Percentiles rank a stretch among this genome's conserved stretches.
Evolutionary conservation across 495 filamentous ascomycete genomes (phyloP).

Genomic region (Trichocladium uniseriatum): DNA sequence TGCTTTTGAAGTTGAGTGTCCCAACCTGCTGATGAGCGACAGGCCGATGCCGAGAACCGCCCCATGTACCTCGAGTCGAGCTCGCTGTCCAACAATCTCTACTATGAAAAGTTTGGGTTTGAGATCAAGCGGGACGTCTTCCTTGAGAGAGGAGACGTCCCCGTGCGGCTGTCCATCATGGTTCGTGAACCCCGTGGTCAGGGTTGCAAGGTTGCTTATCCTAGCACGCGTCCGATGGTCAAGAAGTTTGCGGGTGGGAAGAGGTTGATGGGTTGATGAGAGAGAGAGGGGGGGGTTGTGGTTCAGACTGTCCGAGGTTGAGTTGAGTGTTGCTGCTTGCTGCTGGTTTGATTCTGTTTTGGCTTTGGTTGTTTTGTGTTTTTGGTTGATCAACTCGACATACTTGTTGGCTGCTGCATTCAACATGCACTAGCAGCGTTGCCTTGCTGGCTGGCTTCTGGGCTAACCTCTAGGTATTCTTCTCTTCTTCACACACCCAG

Average conservation of each 20-base stretch:
- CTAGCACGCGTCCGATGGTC: constrained; percentile 11
- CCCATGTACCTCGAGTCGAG: constrained; percentile 70
- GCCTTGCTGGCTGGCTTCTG: not conserved
- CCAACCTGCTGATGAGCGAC: constrained; percentile 1
- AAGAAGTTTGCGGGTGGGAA: constrained; percentile 6
- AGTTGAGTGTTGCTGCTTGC: not conserved
- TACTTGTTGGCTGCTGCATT: constrained; percentile 5
- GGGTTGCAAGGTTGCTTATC: constrained; percentile 20
- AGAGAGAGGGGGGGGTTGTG: not conserved
- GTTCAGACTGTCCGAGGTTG: not conserved
- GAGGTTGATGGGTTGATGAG: not conserved
- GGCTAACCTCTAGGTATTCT: not conserved
- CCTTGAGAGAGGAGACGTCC: constrained; percentile 48
- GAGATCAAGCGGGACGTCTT: constrained; percentile 47
- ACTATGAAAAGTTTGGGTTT: constrained; percentile 67
- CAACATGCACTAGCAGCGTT: constrained; percentile 3
- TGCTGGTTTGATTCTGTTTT: not conserved
- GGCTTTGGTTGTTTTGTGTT: not conserved
- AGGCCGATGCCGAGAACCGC: constrained; percentile 57
- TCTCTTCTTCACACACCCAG: not conserved
- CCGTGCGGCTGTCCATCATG: constrained; percentile 68
- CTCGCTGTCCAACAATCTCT: constrained; percentile 51
- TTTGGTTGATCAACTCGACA: constrained; percentile 10
- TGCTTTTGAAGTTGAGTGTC: not conserved
- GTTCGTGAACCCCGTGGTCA: constrained; percentile 49